Evolutionary conservation across 129 eudicot genomes (phyloP).

Genomic region (Chrysanthemum seticuspe): DNA sequence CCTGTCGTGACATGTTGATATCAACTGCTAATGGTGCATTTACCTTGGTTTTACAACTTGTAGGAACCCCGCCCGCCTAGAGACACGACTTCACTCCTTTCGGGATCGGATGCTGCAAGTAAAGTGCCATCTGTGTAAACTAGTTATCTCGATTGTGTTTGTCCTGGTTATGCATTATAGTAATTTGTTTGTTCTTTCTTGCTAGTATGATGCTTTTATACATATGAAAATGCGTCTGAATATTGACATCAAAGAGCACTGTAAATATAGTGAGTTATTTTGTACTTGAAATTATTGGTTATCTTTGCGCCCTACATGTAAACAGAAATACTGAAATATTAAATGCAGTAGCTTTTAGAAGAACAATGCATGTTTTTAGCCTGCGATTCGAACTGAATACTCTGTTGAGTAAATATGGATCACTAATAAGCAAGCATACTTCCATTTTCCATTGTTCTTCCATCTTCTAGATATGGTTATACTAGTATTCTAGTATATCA

Average conservation of each 20-base stretch:
- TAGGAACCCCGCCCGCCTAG: conserved; percentile 69
- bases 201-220: conserved; percentile 22
- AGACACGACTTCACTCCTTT: conserved; percentile 41
- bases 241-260: conserved; percentile 15
- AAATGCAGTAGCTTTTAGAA: conserved; percentile 8
- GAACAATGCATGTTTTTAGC: neutral
- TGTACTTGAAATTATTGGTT: conserved; percentile 14
- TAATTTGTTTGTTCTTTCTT: conserved; percentile 37
- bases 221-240: conserved; percentile 18
- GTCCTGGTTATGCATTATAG: conserved; percentile 16
- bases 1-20: neutral
- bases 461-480: no score
- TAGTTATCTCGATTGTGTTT: conserved; percentile 22
- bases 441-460: no score
- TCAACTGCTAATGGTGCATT: neutral
- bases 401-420: no score
- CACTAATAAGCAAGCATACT: no score
- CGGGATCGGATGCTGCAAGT: conserved; percentile 30
- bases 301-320: conserved; percentile 18
- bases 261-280: conserved; percentile 35
- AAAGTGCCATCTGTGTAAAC: conserved; percentile 20
- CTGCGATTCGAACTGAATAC: no score
- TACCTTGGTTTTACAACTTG: neutral
- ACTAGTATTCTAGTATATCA: no score
- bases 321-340: conserved; percentile 21